Conservation (phyloP, 1,284 basidiomycete genomes). For the Apiotrichum gracile region DNA sequence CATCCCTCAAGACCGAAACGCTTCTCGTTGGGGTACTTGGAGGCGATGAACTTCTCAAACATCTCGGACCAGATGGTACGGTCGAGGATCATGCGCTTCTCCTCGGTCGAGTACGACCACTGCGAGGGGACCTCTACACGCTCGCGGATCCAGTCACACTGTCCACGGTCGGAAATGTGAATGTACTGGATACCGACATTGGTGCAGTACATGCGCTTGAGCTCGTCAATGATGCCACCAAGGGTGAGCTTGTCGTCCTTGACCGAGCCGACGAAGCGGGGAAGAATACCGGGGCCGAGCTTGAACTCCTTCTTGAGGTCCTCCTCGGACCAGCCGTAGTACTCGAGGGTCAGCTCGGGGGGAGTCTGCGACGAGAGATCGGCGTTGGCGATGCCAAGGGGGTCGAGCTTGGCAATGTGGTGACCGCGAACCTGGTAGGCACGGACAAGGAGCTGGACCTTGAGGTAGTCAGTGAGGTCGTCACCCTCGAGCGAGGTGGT, state of each 20-base stretch:
- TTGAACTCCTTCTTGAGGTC: conserved; percentile 93
- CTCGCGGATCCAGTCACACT: conserved; percentile 99
- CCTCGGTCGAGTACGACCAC: conserved; percentile 97
- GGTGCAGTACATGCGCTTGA: conserved; percentile 95
- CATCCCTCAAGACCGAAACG: conserved; percentile 98
- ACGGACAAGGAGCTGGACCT: conserved; percentile 92
- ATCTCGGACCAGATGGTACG: conserved; percentile 99
- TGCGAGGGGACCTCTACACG: conserved; percentile 93
- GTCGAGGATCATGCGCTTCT: conserved; percentile 98
- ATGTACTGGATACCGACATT: conserved; percentile 95
- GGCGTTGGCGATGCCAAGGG: conserved; percentile 83
- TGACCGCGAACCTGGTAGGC: conserved; percentile 99
- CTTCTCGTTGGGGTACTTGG: conserved; percentile 99
- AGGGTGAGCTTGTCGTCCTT: conserved; percentile 78
- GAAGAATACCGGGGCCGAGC: conserved; percentile 91
- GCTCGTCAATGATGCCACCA: conserved; percentile 84
- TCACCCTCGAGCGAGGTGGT: conserved; percentile 62
- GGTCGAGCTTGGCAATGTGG: conserved; percentile 91
- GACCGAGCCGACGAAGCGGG: conserved; percentile 66
- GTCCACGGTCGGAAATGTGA: conserved; percentile 96
- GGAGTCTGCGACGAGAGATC: conserved; percentile 72
- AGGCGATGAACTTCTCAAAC: conserved; percentile 97
- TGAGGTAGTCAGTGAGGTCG: conserved; percentile 82
- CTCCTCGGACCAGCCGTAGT: conserved; percentile 89
- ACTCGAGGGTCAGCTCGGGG: conserved; percentile 82